These are phyloP conservation scores for Fusarium fujikuroi DNA, from an alignment of 2,329 filamentous ascomycete species.

Conservation along the genomic window DNA sequence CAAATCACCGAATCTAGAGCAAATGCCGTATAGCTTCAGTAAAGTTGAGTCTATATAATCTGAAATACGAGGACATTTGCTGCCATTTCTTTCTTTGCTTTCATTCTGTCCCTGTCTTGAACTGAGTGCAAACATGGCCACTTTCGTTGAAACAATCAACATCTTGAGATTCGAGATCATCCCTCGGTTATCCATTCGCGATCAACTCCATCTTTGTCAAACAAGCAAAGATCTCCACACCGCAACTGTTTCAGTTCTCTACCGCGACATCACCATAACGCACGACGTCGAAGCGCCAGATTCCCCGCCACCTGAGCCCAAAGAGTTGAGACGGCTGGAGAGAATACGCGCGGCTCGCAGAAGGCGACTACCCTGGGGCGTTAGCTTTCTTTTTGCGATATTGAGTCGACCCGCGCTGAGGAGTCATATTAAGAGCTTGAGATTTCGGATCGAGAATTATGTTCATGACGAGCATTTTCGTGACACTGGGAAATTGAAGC, in stretches of 20 bases:
- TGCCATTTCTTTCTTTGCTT: fast-evolving
- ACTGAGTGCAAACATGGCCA: background rate
- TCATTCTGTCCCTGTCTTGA: no score
- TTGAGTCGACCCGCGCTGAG: background rate
- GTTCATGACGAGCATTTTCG: background rate
- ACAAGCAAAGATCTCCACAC: conserved; percentile 10
- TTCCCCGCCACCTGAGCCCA: background rate
- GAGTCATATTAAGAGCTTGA: background rate
- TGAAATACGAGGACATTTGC: background rate
- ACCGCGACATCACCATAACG: conserved; percentile 8
- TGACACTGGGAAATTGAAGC: background rate
- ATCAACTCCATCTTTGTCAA: conserved; percentile 18
- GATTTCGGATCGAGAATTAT: background rate
- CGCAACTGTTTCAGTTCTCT: background rate
- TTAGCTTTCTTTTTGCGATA: background rate
- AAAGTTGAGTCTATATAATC: background rate
- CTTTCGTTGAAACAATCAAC: conserved; percentile 8
- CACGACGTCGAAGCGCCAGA: background rate
- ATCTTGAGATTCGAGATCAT: conserved; percentile 9
- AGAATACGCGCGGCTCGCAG: background rate
- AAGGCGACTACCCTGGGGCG: background rate
- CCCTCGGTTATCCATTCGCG: conserved; percentile 7
- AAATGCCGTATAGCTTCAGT: background rate
- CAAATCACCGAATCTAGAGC: background rate
- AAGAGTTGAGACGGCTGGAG: background rate